Evolutionary conservation across 1,284 basidiomycete species (phyloP), one percentile per base, ranked within the genome.

Genomic region (Austroboletus olivaceoglutinosus): DNA sequence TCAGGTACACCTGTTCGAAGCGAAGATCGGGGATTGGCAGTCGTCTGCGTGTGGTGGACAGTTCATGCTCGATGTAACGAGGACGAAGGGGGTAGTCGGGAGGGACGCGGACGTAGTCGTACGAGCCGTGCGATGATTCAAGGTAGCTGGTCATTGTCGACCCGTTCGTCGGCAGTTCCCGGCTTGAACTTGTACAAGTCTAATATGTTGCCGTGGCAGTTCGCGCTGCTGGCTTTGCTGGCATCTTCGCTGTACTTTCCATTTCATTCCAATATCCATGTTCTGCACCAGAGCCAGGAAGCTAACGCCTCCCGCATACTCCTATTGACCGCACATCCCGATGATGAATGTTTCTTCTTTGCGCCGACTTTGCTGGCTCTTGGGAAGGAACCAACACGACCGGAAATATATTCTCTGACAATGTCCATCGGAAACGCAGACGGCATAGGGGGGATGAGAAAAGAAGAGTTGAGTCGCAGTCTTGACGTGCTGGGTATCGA

Each of bases 331-430:
- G 91, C 92, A 11, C 92, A 95, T 61, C 92, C 92, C 2, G 93
- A 96, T 64, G 93, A 96, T 65, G 93, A 96, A 72, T 85, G 84
- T 63, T 83, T 95, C 77, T 97, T 97, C 76, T 97, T 97, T 64
- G 86, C 85, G 0, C 93, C 93, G 0, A 88, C 88, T 0, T 64
- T 96, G 12, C 73, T 84, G 25, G 75, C 83, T 3, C 71, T 89
- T 16, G 58, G 55, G 40, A 46, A 57, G 15, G 22, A 60, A 41
- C 47, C 51, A 30, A 47, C 51, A 30, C 47, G 50, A 38, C 51
- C 51, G 43, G 63, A 76, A 23, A 46, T 85, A 1, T 80, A 74
- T 58, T 82, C 81, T 3, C 58, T 88, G 18, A 86, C 84, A 54
- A 62, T 87, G 43, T 87, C 84, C 11, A 71, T 70, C 16, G 85